A percentile compares a stretch with the other conserved stretches of the same genome.
phyloP scores from a whole-genome alignment of 192 early-diverging fungal species.

The Allomyces arbusculus region DNA sequence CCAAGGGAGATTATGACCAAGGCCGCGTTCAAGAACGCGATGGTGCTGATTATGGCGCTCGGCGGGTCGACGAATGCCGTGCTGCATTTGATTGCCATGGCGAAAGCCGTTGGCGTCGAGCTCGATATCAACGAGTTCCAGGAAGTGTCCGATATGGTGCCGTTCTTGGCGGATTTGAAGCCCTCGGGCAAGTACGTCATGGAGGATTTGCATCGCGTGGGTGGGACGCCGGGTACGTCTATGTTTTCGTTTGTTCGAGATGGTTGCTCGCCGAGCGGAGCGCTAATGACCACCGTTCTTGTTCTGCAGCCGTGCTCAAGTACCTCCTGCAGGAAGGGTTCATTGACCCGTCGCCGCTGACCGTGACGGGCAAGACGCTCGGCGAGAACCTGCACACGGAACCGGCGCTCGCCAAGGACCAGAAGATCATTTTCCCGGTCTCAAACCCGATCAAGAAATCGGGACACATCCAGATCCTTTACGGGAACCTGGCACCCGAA shows the following conservation, averaged over 20 bases:
- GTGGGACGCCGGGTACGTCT: slow-evolving; percentile 56
- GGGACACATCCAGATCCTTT: slow-evolving; percentile 88
- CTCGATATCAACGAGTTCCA: slow-evolving; percentile 94
- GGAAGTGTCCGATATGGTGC: slow-evolving; percentile 61
- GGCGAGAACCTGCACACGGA: slow-evolving; percentile 70
- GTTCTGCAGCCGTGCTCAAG: slow-evolving; percentile 52
- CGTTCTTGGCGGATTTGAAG: slow-evolving; percentile 94
- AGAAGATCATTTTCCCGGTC: slow-evolving; percentile 72
- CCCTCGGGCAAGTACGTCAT: slow-evolving; percentile 97
- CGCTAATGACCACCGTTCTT: too few species aligned
- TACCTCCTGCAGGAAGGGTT: slow-evolving; percentile 69
- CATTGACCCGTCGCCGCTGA: slow-evolving; percentile 74
- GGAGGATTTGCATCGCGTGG: slow-evolving; percentile 81
- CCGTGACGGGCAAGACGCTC: slow-evolving; percentile 92
- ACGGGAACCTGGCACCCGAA: slow-evolving; percentile 84
- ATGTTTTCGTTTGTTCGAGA: background rate
- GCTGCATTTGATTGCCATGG: slow-evolving; percentile 80
- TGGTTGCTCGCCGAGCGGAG: too few species aligned
- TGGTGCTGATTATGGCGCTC: slow-evolving; percentile 76
- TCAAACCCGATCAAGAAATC: slow-evolving; percentile 74
- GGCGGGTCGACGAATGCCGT: slow-evolving; percentile 97
- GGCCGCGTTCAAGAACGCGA: slow-evolving; percentile 88
- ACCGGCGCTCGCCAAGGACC: slow-evolving; percentile 51
- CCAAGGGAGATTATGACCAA: slow-evolving; percentile 93
- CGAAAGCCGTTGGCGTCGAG: slow-evolving; percentile 57